Conservation (phyloP, 148 eudicot genomes). For the Fagopyrum esculentum region DNA sequence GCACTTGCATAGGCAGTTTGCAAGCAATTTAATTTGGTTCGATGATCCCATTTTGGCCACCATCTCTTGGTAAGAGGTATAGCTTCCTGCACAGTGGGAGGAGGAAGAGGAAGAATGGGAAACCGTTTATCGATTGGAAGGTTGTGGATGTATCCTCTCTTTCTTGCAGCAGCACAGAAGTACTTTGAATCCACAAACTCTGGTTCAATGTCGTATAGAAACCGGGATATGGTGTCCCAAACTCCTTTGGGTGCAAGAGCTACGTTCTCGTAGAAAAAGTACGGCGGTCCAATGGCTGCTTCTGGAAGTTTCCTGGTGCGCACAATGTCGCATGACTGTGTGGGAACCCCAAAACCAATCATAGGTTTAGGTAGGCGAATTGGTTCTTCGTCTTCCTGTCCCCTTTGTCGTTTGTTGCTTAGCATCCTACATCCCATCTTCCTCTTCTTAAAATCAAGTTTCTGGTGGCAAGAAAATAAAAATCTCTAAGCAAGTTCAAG, state of each 20-base stretch:
- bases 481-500: neutral
- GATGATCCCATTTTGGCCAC: slow-evolving; percentile 86
- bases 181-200: slow-evolving; percentile 87
- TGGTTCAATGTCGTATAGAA: slow-evolving; percentile 66
- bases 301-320: slow-evolving; percentile 44
- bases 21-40: slow-evolving; percentile 68
- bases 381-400: slow-evolving; percentile 33
- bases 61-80: slow-evolving; percentile 62
- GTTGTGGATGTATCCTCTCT: slow-evolving; percentile 81
- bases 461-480: neutral
- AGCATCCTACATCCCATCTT: slow-evolving; percentile 24
- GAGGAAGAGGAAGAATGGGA: slow-evolving; percentile 71
- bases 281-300: slow-evolving; percentile 68
- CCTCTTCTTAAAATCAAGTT: slow-evolving; percentile 37
- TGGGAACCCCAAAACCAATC: slow-evolving; percentile 90
- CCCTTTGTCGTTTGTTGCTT: slow-evolving; percentile 33
- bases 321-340: slow-evolving; percentile 17
- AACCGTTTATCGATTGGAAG: slow-evolving; percentile 56
- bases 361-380: slow-evolving; percentile 82
- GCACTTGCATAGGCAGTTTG: slow-evolving; percentile 80
- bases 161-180: slow-evolving; percentile 77
- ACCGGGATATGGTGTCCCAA: slow-evolving; percentile 78
- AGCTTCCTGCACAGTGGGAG: slow-evolving; percentile 61
- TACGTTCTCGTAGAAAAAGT: slow-evolving; percentile 80
- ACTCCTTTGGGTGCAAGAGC: slow-evolving; percentile 87